A percentile compares a stretch with the other conserved stretches of the same genome.
phyloP scores from a whole-genome alignment of 768 basidiomycete genomes.

The Lanmaoa pseudosensibilis region DNA sequence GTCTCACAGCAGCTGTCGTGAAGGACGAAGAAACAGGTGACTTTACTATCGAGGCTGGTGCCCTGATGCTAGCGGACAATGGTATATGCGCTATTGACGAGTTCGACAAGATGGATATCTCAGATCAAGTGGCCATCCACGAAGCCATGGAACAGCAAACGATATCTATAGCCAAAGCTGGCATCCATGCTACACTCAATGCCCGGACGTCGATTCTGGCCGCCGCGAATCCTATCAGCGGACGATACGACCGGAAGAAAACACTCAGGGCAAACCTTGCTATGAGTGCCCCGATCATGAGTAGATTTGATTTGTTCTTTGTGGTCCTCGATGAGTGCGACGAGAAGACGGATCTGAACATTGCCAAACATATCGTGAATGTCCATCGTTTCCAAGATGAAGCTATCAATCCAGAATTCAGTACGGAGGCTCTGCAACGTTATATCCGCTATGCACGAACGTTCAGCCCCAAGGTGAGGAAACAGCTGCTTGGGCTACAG shows the following conservation, averaged over 20 bases:
- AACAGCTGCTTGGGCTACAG: too few species aligned
- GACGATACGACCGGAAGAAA: constrained; percentile 94
- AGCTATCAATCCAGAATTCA: constrained; percentile 95
- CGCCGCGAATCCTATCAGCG: constrained; percentile 96
- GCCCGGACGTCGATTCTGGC: constrained; percentile 97
- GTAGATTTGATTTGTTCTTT: constrained; percentile 96
- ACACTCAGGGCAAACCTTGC: constrained; percentile 88
- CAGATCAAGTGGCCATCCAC: constrained; percentile 98
- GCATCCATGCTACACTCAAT: constrained; percentile 97
- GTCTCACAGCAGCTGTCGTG: constrained; percentile 97
- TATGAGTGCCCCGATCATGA: constrained; percentile 99
- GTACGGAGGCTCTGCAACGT: constrained; percentile 92
- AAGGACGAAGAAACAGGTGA: constrained; percentile 99
- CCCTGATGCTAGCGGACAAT: constrained; percentile 98
- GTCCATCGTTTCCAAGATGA: constrained; percentile 95
- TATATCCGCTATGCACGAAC: constrained; percentile 98
- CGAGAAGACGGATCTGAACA: constrained; percentile 86
- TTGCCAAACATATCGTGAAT: constrained; percentile 96
- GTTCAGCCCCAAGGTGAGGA: constrained; percentile 88
- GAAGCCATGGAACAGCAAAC: constrained; percentile 99
- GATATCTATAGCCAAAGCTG: constrained; percentile 98
- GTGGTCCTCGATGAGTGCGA: constrained; percentile 98
- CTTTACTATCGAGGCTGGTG: constrained; percentile 99
- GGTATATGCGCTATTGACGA: constrained; percentile 99
- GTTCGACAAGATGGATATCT: constrained; percentile 99